Evolutionary conservation across 129 eudicot genomes (phyloP), one percentile per base, ranked within the genome.

Genomic region (carrot (Daucus carota)): DNA sequence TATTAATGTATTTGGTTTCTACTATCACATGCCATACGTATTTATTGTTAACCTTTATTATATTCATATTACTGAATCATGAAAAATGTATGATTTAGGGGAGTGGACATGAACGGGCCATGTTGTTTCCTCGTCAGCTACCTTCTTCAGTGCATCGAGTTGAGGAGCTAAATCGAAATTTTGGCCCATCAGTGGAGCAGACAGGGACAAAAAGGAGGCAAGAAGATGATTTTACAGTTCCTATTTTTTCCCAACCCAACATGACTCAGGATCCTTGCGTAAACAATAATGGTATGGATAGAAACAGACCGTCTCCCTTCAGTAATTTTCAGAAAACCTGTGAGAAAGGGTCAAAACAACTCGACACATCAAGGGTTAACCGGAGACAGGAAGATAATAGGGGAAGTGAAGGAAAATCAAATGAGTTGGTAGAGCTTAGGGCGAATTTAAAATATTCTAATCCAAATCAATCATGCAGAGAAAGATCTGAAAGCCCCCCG

Each of bases 181-280:
- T 59, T 20, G 85, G 77, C 75, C 75, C 83, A 57, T 83, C 86
- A 68, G 42, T 78, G 20, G 57, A 65, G 66, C 92, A 73, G 63
- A 75, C 70, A 45, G 94, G 84, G 80, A 90, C 73, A 76, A 80
- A 75, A 76, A 89, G 67, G 79, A 83, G 76, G 75, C 85, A 54
- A 46, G 97, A 89, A 47, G 97, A 95, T 72, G 97, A 95, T 50
- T 91, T 84, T 59, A 76, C 78, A 65, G 97, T 89, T 71, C 99
- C 99, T 10, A 83, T 92, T 16, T 91, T 95, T 68, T 74, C 82
- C 75, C 93, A 88, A 54, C 76, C 92, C 16, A 85, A 75, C 14
- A 76, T 81, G 26, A 80, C 78, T 78, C 85, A 77, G 72, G 84
- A 84, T 36, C 77, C 77, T 26, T 70, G 77, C 16, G 74, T 65